Percentiles rank a stretch among this genome's conserved stretches.
Conservation (phyloP, 164 flowering plant species). For the Aristolochia californica region DNA sequence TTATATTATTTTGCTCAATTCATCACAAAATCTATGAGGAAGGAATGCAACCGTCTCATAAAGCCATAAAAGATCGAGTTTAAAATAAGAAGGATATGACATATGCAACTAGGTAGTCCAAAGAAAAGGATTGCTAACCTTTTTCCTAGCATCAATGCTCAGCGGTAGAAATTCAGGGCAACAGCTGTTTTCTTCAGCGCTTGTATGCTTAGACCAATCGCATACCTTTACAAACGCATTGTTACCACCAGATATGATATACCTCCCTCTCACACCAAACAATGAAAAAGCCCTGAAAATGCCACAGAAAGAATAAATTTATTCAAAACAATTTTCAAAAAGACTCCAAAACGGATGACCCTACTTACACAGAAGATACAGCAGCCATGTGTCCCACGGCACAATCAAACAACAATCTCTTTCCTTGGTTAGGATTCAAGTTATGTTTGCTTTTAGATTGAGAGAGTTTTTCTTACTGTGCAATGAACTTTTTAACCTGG, state of each 20-base stretch:
- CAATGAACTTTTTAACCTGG: constrained; percentile 32
- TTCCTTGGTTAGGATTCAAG: constrained; percentile 17
- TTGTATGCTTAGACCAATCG: constrained; percentile 48
- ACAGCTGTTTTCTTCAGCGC: constrained; percentile 20
- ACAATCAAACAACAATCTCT: constrained; percentile 49
- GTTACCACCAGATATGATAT: constrained; percentile 76
- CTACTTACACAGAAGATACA: constrained; percentile 81
- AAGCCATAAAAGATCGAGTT: too few species aligned
- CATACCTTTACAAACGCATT: constrained; percentile 76
- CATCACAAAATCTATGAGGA: too few species aligned
- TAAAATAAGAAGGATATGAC: not conserved
- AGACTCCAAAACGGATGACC: not conserved
- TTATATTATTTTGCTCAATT: too few species aligned
- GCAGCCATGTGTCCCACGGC: constrained; percentile 73
- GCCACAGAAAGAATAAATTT: not conserved
- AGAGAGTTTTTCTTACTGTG: constrained; percentile 30
- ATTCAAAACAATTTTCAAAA: not conserved
- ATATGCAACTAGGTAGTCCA: not conserved
- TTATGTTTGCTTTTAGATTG: constrained; percentile 25
- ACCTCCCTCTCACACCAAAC: constrained; percentile 83
- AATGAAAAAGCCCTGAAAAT: constrained; percentile 57
- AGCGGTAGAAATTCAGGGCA: constrained; percentile 24
- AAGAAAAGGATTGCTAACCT: constrained; percentile 33
- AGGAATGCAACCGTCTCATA: too few species aligned
- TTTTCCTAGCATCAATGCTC: constrained; percentile 53